Percentiles rank a stretch among this genome's conserved stretches.
These are phyloP conservation scores for Anethum foeniculum DNA, from an alignment of 140 eudicot genomes.

Conservation along the genomic window DNA sequence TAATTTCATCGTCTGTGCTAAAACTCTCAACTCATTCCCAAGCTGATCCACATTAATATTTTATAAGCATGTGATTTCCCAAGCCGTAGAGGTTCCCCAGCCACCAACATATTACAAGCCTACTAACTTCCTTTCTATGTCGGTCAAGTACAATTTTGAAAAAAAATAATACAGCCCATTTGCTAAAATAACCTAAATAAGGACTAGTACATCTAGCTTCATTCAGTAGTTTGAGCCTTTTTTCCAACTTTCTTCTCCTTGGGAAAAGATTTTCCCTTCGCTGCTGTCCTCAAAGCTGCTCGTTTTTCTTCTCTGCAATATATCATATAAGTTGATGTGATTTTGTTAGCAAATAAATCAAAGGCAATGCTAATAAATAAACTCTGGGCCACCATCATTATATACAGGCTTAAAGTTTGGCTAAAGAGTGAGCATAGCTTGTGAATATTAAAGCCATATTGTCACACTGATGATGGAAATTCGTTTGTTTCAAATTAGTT, in stretches of 20 bases:
- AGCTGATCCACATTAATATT: neutral
- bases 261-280: conserved; percentile 23
- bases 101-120: neutral
- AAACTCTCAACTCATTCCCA: neutral
- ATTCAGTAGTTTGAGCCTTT: conserved; percentile 7
- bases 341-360: neutral
- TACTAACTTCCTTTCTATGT: neutral
- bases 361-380: neutral
- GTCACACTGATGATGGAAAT: neutral
- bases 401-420: neutral
- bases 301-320: conserved; percentile 68
- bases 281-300: conserved; percentile 43
- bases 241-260: conserved; percentile 23
- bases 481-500: neutral
- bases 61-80: neutral
- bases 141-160: neutral
- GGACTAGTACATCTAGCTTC: neutral
- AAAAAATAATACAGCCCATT: neutral
- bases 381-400: neutral
- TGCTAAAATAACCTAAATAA: neutral
- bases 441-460: neutral
- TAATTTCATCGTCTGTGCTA: too few species aligned
- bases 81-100: neutral
- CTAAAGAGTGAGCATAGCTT: neutral
- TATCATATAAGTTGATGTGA: neutral